Conservation (phyloP, 163 green algal genomes). For the Volvox carteri region DNA sequence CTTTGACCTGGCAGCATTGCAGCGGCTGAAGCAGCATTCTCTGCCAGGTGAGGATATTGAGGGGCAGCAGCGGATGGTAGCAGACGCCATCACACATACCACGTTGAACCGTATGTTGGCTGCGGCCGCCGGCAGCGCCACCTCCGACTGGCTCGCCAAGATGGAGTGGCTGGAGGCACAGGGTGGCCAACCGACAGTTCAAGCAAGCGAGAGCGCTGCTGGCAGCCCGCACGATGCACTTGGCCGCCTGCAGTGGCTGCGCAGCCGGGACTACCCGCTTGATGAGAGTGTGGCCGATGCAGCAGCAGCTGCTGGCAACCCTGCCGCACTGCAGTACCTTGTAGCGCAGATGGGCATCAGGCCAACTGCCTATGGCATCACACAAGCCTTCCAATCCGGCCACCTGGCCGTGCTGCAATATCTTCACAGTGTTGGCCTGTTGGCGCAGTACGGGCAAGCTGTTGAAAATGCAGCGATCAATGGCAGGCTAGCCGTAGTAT, state of each 20-base stretch:
- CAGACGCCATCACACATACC: background rate
- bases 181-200: background rate
- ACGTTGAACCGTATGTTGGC: background rate
- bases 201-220: background rate
- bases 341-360: background rate
- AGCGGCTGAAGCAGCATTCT: background rate
- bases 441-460: background rate
- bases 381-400: background rate
- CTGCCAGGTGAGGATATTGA: background rate
- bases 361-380: too few species aligned
- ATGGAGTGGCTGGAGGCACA: too few species aligned
- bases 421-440: too few species aligned
- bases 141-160: slow-evolving; percentile 3
- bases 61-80: background rate
- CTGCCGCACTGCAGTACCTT: background rate
- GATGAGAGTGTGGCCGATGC: background rate
- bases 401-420: background rate
- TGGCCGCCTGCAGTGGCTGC: background rate
- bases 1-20: background rate
- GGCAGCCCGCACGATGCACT: background rate
- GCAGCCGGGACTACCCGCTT: background rate
- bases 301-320: background rate
- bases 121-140: background rate
- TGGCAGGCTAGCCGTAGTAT: background rate
- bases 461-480: background rate